These are phyloP conservation scores for Mortierella sp. DNA, from an alignment of 371 early-diverging fungal genomes.

Conservation along the genomic window DNA sequence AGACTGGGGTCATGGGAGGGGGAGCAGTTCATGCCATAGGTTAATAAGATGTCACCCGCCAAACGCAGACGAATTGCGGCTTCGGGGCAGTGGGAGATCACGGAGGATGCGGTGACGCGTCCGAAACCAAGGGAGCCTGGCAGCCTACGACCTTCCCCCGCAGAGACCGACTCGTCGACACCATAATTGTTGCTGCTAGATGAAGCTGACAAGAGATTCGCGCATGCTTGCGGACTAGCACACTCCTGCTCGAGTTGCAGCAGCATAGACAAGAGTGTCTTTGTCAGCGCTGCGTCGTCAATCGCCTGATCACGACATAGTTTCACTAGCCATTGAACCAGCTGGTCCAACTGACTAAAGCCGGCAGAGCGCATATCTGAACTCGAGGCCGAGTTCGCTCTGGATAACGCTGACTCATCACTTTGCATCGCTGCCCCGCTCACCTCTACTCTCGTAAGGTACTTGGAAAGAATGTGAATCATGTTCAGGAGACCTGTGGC, in stretches of 20 bases:
- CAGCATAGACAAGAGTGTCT: constrained; percentile 32
- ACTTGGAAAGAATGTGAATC: constrained; percentile 41
- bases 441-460: constrained; percentile 17
- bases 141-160: too few relatives aligned
- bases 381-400: constrained; percentile 10
- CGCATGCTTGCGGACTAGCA: constrained; percentile 8
- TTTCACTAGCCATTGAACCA: constrained; percentile 41
- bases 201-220: too few relatives aligned
- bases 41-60: constrained; percentile 41
- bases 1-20: constrained; percentile 22
- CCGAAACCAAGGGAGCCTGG: constrained; percentile 31
- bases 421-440: neutral
- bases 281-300: constrained; percentile 37
- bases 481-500: constrained; percentile 35
- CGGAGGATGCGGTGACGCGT: constrained; percentile 30
- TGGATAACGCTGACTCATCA: neutral
- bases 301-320: constrained; percentile 44
- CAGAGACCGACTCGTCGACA: too few relatives aligned
- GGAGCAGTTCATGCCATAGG: constrained; percentile 37
- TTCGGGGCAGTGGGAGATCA: constrained; percentile 22
- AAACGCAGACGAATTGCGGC: constrained; percentile 40
- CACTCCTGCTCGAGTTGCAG: constrained; percentile 41
- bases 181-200: neutral
- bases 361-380: neutral
- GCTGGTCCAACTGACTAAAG: constrained; percentile 23